Conservation (phyloP, 495 filamentous ascomycete species). For the Apiosordaria backusii region DNA sequence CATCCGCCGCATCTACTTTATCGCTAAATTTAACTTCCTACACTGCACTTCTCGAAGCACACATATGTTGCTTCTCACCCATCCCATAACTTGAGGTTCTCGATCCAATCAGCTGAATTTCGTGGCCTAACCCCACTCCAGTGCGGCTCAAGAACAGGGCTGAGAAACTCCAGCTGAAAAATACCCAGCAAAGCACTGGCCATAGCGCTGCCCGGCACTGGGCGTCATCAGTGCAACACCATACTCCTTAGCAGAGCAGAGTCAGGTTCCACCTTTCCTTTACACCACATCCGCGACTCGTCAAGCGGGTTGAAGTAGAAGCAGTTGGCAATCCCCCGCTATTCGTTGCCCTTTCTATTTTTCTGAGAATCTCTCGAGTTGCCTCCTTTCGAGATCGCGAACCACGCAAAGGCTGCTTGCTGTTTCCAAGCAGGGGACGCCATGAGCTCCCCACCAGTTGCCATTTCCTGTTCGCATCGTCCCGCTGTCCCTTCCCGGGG, state of each 20-base stretch:
- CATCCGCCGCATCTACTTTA: background rate
- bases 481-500: constrained; percentile 7
- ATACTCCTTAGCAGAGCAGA: background rate
- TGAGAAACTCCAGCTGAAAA: background rate
- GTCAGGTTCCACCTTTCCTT: background rate
- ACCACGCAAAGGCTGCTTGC: background rate
- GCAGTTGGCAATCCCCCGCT: background rate
- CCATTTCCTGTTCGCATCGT: background rate
- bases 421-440: constrained; percentile 1
- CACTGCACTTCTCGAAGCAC: background rate
- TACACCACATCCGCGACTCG: background rate
- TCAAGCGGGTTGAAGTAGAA: background rate
- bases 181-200: background rate
- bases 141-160: background rate
- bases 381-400: background rate
- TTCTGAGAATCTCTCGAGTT: background rate
- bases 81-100: background rate
- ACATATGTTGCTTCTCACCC: background rate
- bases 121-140: background rate
- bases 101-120: background rate
- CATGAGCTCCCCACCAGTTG: constrained; percentile 12
- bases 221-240: background rate
- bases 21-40: background rate
- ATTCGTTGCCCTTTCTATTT: background rate
- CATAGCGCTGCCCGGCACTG: background rate